Conservation (phyloP, 2,329 filamentous ascomycete genomes). For the Colletotrichum tamarilloi region DNA sequence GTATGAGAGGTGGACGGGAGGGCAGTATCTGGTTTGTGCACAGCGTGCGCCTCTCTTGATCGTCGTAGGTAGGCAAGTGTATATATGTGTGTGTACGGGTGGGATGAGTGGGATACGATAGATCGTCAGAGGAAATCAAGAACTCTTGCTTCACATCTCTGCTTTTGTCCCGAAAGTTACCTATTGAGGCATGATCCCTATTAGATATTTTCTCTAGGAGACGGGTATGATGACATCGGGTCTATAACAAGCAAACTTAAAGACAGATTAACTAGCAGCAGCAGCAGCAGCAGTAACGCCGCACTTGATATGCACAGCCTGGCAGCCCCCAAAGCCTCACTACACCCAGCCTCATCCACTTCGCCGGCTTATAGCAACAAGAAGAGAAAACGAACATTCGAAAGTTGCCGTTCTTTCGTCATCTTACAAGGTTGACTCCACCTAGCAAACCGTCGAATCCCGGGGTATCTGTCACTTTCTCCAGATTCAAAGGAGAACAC, state of each 20-base stretch:
- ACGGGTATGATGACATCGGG: neutral
- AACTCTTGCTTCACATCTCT: neutral
- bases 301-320: too few species aligned
- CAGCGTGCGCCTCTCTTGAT: neutral
- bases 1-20: neutral
- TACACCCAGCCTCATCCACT: too few species aligned
- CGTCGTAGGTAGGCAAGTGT: neutral
- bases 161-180: neutral
- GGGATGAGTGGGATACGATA: neutral
- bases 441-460: neutral
- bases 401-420: neutral
- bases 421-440: neutral
- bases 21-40: neutral
- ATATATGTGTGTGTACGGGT: neutral
- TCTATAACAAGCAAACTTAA: neutral
- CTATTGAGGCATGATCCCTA: neutral
- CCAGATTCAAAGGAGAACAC: neutral
- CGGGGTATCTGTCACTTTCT: neutral
- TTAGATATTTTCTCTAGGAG: neutral
- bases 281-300: too few species aligned
- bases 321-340: too few species aligned
- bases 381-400: neutral
- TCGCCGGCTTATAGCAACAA: rapidly evolving
- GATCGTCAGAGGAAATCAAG: neutral
- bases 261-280: too few species aligned